phyloP scores from a whole-genome alignment of 1,284 basidiomycete species.

The Marasmius fiardii region DNA sequence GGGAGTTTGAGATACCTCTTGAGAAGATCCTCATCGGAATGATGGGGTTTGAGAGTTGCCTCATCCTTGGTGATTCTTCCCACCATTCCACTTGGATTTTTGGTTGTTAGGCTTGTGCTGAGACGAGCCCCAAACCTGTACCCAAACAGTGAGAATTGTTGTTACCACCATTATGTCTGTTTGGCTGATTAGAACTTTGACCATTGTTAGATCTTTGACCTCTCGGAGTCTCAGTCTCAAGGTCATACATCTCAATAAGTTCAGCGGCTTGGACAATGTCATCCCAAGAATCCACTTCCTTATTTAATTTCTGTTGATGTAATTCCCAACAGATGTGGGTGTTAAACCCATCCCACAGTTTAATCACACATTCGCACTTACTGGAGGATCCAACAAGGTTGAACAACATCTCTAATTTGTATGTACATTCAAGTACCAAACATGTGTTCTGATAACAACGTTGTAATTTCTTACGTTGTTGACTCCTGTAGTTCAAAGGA shows the following conservation, averaged over 20 bases:
- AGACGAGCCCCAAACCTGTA: too few relatives aligned
- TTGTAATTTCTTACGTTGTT: conserved; percentile 2
- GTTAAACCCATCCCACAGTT: conserved; percentile 8
- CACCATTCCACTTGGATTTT: too few relatives aligned
- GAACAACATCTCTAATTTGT: conserved; percentile 1
- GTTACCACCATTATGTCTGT: neutral
- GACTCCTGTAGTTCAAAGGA: conserved; percentile 3
- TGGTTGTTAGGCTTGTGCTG: too few relatives aligned
- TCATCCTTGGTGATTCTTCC: too few relatives aligned
- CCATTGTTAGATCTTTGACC: neutral
- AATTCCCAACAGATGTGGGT: neutral
- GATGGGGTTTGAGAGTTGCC: too few relatives aligned
- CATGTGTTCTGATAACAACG: too few relatives aligned
- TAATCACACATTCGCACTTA: conserved; percentile 4
- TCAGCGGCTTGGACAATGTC: conserved; percentile 4
- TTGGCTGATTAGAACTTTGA: too few relatives aligned
- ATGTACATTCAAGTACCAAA: conserved; percentile 4
- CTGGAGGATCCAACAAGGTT: conserved; percentile 1
- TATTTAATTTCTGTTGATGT: neutral
- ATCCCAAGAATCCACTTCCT: conserved; percentile 3
- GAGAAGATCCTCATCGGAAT: too few relatives aligned
- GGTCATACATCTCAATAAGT: conserved; percentile 4
- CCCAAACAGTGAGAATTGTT: too few relatives aligned
- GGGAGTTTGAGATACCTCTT: too few relatives aligned
- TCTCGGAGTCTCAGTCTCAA: neutral